These are phyloP conservation scores for Cruciata laevipes DNA, from an alignment of 257 asterid genomes.

Conservation along the genomic window DNA sequence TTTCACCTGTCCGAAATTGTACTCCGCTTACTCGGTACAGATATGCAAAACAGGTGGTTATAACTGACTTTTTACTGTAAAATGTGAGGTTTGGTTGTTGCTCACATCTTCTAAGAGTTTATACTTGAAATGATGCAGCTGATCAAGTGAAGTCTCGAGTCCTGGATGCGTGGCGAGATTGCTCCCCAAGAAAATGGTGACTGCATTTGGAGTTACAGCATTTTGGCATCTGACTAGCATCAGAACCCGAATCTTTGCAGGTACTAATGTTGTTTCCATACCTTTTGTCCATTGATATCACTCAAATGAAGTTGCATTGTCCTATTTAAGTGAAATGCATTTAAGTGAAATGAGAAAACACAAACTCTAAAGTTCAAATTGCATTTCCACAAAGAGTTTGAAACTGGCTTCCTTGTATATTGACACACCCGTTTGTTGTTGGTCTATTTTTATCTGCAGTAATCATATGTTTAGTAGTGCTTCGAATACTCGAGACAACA, in stretches of 20 bases:
- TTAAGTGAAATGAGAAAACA: too few species aligned
- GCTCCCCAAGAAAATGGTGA: constrained; percentile 76
- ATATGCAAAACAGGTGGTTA: constrained; percentile 53
- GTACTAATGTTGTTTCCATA: constrained; percentile 23
- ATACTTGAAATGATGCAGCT: constrained; percentile 30
- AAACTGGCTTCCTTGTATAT: background rate
- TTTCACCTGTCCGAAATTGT: constrained; percentile 68
- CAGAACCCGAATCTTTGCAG: constrained; percentile 74
- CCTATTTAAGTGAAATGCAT: too few species aligned
- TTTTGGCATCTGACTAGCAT: constrained; percentile 82
- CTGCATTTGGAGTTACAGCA: constrained; percentile 58
- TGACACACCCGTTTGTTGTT: background rate
- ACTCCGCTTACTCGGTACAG: constrained; percentile 43
- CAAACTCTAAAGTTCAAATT: background rate
- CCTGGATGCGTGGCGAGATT: constrained; percentile 60
- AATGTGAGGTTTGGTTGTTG: background rate
- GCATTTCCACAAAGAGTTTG: background rate
- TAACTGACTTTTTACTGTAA: background rate
- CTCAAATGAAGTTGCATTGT: background rate
- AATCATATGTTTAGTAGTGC: constrained; percentile 65
- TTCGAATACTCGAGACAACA: constrained; percentile 62
- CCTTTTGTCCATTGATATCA: background rate
- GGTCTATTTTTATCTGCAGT: constrained; percentile 40
- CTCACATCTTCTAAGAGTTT: background rate
- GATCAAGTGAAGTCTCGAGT: constrained; percentile 35